Evolutionary conservation across 148 eudicot genomes (phyloP), one percentile per base, ranked within the genome.

Genomic region (Cornus florida): DNA sequence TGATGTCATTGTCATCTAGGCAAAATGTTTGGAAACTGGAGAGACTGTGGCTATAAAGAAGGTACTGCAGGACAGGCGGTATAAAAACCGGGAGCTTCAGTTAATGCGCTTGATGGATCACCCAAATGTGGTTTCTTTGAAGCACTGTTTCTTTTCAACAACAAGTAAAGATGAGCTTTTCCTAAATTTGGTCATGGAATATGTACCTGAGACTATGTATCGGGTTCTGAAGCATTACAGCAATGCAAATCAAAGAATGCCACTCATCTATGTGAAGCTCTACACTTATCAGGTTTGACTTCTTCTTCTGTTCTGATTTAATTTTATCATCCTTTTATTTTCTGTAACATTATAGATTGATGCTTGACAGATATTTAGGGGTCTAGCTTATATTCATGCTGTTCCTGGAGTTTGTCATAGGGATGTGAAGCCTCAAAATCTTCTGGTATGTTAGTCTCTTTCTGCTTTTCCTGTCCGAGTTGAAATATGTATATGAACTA

Each of bases 341-440:
- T 35, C n/a, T 24, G 1, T 24, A 38, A 35, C 31, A 31, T 46
- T 79, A 73, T 71, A 56, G 28, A 35, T 38, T 46, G 1, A 35
- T 78, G 53, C n/a, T 72, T 24, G 60, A 82, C 91, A 93, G 97
- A 87, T 93, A 79, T 93, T 93, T 80, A 85, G 95, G 72, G 97
- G 97, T 66, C 79, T 93, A 70, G 97, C 93, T 31, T 93, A 93
- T 81, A 87, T 93, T 72, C 97, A 93, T 86, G 62, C 84, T 32
- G 97, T 91, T 87, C 91, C 93, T 50, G 90, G 95, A 50, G 92
- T 93, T 53, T 91, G 91, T 85, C 97, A 93, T 67, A 90, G 97
- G 77, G 97, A 93, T 85, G 79, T 93, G 81, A 93, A 93, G 59
- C 97, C 95, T 78, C 97, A 91, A 76, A 93, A 91, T 80, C 84